These are phyloP conservation scores for Rhodomyrtus tomentosa DNA, from an alignment of 345 rosid genomes.

Conservation along the genomic window DNA sequence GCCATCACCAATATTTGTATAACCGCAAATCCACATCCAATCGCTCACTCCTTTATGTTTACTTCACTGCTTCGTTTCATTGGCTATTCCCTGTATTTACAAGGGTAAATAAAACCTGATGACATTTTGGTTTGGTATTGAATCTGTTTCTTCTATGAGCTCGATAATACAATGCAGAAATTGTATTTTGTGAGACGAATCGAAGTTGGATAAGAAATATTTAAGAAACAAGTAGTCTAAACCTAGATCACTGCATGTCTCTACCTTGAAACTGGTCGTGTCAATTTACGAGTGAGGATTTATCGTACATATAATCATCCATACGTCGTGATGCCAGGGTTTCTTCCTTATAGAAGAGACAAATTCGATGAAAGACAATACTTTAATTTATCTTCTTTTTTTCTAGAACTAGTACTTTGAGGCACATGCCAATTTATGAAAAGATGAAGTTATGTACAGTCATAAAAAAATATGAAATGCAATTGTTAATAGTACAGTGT, in stretches of 20 bases:
- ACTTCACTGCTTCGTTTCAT: neutral
- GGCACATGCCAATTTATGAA: neutral
- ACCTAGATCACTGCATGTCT: neutral
- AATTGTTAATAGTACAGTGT: neutral
- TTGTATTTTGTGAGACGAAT: neutral
- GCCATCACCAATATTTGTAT: neutral
- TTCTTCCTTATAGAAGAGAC: neutral
- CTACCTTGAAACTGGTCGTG: neutral
- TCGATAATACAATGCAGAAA: neutral
- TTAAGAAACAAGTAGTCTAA: neutral
- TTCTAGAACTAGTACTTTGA: neutral
- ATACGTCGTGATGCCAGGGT: neutral
- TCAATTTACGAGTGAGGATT: neutral
- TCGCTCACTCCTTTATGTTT: neutral
- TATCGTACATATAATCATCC: neutral
- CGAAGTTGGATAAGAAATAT: neutral
- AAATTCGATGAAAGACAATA: neutral
- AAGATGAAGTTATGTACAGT: neutral
- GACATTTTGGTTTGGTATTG: neutral
- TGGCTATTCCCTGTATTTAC: neutral
- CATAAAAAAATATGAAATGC: neutral
- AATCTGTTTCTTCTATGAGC: neutral
- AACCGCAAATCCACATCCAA: neutral
- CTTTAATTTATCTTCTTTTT: neutral
- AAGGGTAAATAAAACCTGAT: neutral